A percentile compares a stretch with the other conserved stretches of the same genome.
Conservation (phyloP, 371 early-diverging fungal species). For the Funneliformis caledonium region DNA sequence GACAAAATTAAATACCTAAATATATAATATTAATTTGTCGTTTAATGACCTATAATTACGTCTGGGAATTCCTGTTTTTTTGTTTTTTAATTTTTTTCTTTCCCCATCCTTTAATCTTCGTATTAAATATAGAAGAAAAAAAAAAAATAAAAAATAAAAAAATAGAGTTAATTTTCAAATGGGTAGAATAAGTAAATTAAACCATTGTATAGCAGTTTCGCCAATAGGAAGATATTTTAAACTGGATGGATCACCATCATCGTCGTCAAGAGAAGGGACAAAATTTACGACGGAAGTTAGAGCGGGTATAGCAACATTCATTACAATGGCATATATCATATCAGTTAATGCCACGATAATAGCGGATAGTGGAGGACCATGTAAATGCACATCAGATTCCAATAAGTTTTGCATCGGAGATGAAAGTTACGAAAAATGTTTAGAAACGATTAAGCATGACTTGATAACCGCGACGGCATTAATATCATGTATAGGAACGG, state of each 20-base stretch:
- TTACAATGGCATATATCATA: slow-evolving; percentile 76
- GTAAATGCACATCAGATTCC: slow-evolving; percentile 55
- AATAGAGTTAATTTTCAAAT: not conserved
- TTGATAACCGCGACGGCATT: slow-evolving; percentile 78
- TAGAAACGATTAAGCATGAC: slow-evolving; percentile 65
- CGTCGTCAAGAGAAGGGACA: slow-evolving; percentile 59
- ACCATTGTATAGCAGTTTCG: slow-evolving; percentile 59
- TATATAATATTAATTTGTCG: not conserved
- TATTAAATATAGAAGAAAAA: not conserved
- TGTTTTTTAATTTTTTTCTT: too few relatives aligned
- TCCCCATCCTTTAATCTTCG: too few relatives aligned
- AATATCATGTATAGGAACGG: slow-evolving; percentile 57
- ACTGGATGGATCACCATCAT: slow-evolving; percentile 64
- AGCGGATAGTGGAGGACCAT: slow-evolving; percentile 76
- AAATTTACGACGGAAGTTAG: slow-evolving; percentile 68
- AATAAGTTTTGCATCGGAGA: slow-evolving; percentile 49
- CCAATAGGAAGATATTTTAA: slow-evolving; percentile 63
- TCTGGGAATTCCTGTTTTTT: too few relatives aligned
- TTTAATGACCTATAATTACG: too few relatives aligned
- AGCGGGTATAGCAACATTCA: slow-evolving; percentile 72
- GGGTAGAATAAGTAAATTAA: slow-evolving; percentile 45
- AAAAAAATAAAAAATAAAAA: not conserved
- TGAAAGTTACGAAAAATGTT: slow-evolving; percentile 58
- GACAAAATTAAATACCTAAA: not conserved
- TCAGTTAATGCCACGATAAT: slow-evolving; percentile 79